Base-by-base conservation (phyloP, 2,329 filamentous ascomycete species). In the Fusarium sp. region DNA sequence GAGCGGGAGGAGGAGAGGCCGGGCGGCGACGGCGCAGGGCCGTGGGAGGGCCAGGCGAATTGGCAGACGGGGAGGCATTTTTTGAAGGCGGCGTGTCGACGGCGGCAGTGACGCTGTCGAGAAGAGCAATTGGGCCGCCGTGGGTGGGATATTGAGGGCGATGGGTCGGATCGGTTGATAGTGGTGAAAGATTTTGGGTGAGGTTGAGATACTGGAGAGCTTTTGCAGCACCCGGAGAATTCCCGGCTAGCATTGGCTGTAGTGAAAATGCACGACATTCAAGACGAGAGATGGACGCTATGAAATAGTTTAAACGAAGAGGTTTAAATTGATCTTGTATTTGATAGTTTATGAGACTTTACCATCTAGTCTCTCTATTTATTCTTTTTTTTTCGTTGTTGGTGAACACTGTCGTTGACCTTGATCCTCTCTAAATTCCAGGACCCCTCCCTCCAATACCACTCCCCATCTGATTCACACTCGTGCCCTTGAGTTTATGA, bases 401-500 rank as follows among this genome's bases (percentile, higher is more conserved):
- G 33, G n/a, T 49, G 18, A 56, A 9, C 8, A 15, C 5, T 47
- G 33, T 48, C 18, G 22, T 41, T 24, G 24, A 33, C 22, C 41
- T 31, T 47, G 20, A 13, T 36, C 49, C n/a, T 31, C 48, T 67
- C 58, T 74, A 84, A 38, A 79, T 65, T 1, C 83, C 83, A 49
- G 80, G 79, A 14, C 82, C 80, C 33, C 82, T 77, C 7, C 85
- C 83, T 5, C 88, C 88, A 77, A 91, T 85, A 3, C 85, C 84
- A 66, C 86, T 86, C 1, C 88, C 89, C 83, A 91, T 86, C 81
- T 86, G 83, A 74, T 89, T 90, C 48, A 87, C 81, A 49, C 78
- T 82, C 55, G 86, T 86, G 13, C 90, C 90, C 84, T 90, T 91
- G 28, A 92, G 31, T 83, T 88, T 90, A 84, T 99, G 96, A 84